A percentile compares a stretch with the other conserved stretches of the same genome.
Conservation (phyloP, 208 protist genomes). For the Spongospora subterranea region DNA sequence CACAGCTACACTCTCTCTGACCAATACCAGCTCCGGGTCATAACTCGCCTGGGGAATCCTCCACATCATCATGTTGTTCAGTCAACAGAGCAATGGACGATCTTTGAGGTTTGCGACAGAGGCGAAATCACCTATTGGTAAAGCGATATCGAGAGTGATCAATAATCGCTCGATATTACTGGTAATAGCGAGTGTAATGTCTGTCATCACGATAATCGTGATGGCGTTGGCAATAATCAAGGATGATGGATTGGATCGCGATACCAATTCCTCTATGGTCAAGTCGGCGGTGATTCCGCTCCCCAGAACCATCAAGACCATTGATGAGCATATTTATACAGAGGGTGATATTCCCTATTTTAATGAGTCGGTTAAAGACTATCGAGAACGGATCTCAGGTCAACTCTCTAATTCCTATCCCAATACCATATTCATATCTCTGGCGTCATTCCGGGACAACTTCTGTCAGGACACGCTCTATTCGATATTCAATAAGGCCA, state of each 20-base stretch:
- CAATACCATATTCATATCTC: slow-evolving; percentile 14
- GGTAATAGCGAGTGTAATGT: background rate
- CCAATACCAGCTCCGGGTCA: too few relatives aligned
- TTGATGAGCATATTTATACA: background rate
- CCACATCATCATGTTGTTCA: too few relatives aligned
- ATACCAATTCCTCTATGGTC: background rate
- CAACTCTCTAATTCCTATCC: background rate
- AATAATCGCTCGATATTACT: background rate
- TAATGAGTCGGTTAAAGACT: slow-evolving; percentile 8
- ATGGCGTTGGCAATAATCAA: background rate
- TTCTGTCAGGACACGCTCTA: slow-evolving; percentile 43
- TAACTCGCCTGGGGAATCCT: too few relatives aligned
- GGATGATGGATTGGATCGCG: background rate
- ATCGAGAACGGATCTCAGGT: background rate
- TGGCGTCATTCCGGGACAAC: slow-evolving; percentile 56
- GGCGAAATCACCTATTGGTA: background rate
- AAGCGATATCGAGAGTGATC: background rate
- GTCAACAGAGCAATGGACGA: too few relatives aligned
- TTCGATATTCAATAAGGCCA: background rate
- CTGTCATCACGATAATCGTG: background rate
- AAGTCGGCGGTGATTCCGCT: background rate
- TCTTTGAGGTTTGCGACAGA: background rate
- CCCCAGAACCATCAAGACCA: background rate
- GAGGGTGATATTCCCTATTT: slow-evolving; percentile 21
- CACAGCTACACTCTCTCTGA: too few relatives aligned